Base-by-base conservation (phyloP, 2,329 filamentous ascomycete species). In the Dothidotthia symphoricarpi region DNA sequence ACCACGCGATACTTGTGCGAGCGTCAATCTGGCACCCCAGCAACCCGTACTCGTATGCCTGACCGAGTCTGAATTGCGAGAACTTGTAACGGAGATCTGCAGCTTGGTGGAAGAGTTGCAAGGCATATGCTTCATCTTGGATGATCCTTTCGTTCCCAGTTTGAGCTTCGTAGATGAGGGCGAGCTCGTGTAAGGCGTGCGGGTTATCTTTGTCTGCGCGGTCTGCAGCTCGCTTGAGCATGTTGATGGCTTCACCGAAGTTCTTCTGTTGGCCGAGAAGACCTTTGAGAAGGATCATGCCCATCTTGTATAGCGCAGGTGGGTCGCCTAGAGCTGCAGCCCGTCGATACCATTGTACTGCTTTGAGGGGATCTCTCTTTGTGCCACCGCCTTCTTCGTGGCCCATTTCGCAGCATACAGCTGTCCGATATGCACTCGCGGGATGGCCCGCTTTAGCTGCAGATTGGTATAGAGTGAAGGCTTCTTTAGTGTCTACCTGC, bases 241-340 rank as follows among this genome's bases (percentile, higher is more conserved):
- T 97, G 15, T 81, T 83, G 16, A 96, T 80, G 13, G 89, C 90
- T 69, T 97, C 93, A 28, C 85, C 79, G 3, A 88, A 80, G 59
- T 94, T 95, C 59, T 76, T 81, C 16, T 76, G 78, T 63, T 97
- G 90, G 3, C 90, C 90, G n/a, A 98, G 77, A 17, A 97, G 75
- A 9, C 91, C 93, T 67, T 97, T 97, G 37, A 97, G 78, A 45
- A 88, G 73, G 51, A 98, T 95, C 84, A 96, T 95, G 41, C 93
- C 93, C 69, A 97, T 82, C 69, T 98, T 98, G 73, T 96, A 98
- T 88, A 97, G 95, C 19, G 90, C 93, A 0, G 91, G 86, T 2
- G 86, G 85, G 59, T 98, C 91, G 3, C 93, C 91, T 3, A 97
- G 75, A 10, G 85, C 85, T 9, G 93, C 91, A 6, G 93, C 89